Percentiles rank a stretch among this genome's conserved stretches.
phyloP scores from a whole-genome alignment of 1,284 basidiomycete species.

The Ustilago shanxiensis region DNA sequence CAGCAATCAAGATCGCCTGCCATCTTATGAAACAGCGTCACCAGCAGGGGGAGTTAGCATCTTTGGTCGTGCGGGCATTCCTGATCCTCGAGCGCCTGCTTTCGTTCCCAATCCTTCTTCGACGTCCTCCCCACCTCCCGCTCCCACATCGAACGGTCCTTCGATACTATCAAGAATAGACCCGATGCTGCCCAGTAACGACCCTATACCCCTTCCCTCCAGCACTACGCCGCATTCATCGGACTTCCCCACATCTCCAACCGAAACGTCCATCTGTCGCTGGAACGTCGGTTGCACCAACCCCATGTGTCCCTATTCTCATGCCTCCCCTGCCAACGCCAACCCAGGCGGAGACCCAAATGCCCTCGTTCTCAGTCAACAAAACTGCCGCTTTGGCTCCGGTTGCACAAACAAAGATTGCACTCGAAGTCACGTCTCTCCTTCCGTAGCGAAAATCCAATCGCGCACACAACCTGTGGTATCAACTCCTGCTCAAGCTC shows the following conservation, averaged over 20 bases:
- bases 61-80: constrained; percentile 61
- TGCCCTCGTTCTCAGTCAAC: constrained; percentile 62
- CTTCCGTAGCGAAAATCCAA: constrained; percentile 43
- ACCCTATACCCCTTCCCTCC: constrained; percentile 7
- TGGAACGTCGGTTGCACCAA: constrained; percentile 65
- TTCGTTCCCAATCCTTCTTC: constrained; percentile 43
- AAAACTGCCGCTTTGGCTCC: constrained; percentile 57
- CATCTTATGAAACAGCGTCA: background rate
- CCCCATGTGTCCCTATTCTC: constrained; percentile 64
- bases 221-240: constrained; percentile 7
- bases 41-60: constrained; percentile 47
- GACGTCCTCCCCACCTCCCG: background rate
- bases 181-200: constrained; percentile 64
- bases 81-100: constrained; percentile 62
- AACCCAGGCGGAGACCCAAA: constrained; percentile 45
- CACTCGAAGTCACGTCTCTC: constrained; percentile 62
- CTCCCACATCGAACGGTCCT: constrained; percentile 3
- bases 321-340: constrained; percentile 62
- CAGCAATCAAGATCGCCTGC: background rate
- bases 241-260: constrained; percentile 56
- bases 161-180: constrained; percentile 63
- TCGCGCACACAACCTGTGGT: no score
- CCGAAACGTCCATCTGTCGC: constrained; percentile 57
- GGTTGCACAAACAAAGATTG: constrained; percentile 63
- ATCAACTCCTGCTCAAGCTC: background rate